These are phyloP conservation scores for Coemansia sp. DNA, from an alignment of 371 early-diverging fungal species.

Conservation along the genomic window DNA sequence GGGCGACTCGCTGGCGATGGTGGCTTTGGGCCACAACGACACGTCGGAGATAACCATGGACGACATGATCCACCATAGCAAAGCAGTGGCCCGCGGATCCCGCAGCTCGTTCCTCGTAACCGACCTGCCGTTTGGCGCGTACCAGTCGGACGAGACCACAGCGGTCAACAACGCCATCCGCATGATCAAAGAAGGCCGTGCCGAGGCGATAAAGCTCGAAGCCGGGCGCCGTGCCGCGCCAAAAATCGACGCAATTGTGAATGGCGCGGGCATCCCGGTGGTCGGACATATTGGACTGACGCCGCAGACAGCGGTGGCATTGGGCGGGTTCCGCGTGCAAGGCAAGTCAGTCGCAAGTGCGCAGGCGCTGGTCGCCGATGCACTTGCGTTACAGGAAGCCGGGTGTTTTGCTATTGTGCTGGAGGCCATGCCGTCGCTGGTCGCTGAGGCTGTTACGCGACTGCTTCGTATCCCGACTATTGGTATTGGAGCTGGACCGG, in stretches of 20 bases:
- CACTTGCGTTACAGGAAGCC: slow-evolving; percentile 84
- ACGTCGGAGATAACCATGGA: slow-evolving; percentile 88
- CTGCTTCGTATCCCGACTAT: slow-evolving; percentile 84
- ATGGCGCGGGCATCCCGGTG: slow-evolving; percentile 83
- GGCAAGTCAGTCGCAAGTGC: slow-evolving; percentile 80
- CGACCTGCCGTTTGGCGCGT: slow-evolving; percentile 93
- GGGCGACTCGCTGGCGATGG: slow-evolving; percentile 96
- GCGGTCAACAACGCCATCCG: slow-evolving; percentile 78
- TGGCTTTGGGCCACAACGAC: slow-evolving; percentile 83
- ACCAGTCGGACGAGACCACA: slow-evolving; percentile 71
- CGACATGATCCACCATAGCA: slow-evolving; percentile 94
- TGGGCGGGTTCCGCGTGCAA: slow-evolving; percentile 92
- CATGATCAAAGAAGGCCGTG: slow-evolving; percentile 82
- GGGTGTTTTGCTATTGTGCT: slow-evolving; percentile 91
- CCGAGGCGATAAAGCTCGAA: slow-evolving; percentile 96
- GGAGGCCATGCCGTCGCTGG: slow-evolving; percentile 89
- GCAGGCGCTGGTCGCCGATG: slow-evolving; percentile 74
- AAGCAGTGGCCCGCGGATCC: slow-evolving; percentile 83
- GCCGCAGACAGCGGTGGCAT: slow-evolving; percentile 82
- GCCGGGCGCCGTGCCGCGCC: slow-evolving; percentile 84
- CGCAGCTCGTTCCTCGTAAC: slow-evolving; percentile 76
- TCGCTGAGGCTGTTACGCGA: slow-evolving; percentile 80
- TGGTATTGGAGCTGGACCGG: slow-evolving; percentile 93
- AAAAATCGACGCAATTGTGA: slow-evolving; percentile 70
- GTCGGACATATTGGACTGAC: slow-evolving; percentile 93